Evolutionary conservation across 169 alveolate species (phyloP).

Genomic region (Plasmodium vinckei): DNA sequence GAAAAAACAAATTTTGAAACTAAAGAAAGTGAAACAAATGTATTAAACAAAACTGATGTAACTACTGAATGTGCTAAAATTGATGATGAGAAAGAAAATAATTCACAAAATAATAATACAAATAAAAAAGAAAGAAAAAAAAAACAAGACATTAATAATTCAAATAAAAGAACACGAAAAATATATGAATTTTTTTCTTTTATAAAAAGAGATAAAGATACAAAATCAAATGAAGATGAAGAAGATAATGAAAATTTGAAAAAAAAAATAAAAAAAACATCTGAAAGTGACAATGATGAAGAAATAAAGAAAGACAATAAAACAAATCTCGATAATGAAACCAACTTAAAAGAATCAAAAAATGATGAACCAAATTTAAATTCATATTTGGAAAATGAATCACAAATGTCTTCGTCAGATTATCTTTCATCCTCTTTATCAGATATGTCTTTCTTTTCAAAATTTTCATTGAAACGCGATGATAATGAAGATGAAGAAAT

Average conservation of each 20-base stretch:
- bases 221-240: slow-evolving; percentile 11
- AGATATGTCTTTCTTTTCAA: too few species aligned
- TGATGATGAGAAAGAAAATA: background rate
- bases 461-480: too few species aligned
- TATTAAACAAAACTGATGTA: too few species aligned
- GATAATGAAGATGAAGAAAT: background rate
- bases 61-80: too few species aligned
- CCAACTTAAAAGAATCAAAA: background rate
- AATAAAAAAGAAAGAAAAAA: background rate
- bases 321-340: background rate
- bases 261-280: slow-evolving; percentile 23
- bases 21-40: too few species aligned
- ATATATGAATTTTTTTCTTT: slow-evolving; percentile 26
- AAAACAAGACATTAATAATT: background rate
- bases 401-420: too few species aligned
- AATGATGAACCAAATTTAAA: background rate
- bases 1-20: too few species aligned
- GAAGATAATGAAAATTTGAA: background rate
- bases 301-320: background rate
- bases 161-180: background rate
- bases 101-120: background rate
- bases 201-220: slow-evolving; percentile 42
- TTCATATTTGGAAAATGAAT: too few species aligned
- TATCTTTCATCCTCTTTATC: too few species aligned
- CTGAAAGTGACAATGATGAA: background rate